These are phyloP conservation scores for Heracleum sosnowskyi DNA, from an alignment of 129 eudicot species.

Conservation along the genomic window DNA sequence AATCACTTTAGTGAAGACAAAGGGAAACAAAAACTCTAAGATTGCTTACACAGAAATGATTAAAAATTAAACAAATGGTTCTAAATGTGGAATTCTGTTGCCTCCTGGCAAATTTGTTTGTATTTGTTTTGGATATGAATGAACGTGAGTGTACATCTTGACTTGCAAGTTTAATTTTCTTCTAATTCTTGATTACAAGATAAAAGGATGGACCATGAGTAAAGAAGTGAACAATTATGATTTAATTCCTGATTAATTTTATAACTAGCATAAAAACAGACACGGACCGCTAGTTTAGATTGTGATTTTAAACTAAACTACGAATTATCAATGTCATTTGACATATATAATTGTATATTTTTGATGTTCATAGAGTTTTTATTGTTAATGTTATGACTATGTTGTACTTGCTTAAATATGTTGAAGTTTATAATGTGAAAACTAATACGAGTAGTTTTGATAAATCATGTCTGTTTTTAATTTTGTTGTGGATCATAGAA, in stretches of 20 bases:
- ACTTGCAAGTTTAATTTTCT: not conserved
- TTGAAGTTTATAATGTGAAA: too few relatives aligned
- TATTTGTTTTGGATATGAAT: not conserved
- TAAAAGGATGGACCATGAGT: not conserved
- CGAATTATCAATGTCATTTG: too few relatives aligned
- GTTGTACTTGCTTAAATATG: too few relatives aligned
- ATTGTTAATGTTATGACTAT: too few relatives aligned
- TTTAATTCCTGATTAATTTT: not conserved
- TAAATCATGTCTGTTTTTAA: too few relatives aligned
- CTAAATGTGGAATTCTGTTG: not conserved
- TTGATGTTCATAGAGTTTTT: too few relatives aligned
- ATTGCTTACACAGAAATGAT: not conserved
- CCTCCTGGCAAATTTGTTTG: slow-evolving; percentile 1
- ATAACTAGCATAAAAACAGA: too few relatives aligned
- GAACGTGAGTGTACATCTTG: not conserved
- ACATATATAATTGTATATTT: too few relatives aligned
- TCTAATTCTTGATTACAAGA: not conserved
- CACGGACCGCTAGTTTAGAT: too few relatives aligned
- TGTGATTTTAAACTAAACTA: too few relatives aligned
- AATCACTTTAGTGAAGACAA: not conserved
- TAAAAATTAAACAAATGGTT: not conserved
- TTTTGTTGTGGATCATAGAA: too few relatives aligned
- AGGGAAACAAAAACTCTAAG: not conserved
- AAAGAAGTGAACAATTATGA: not conserved
- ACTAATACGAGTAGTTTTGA: too few relatives aligned